A percentile compares a stretch with the other conserved stretches of the same genome.
These are phyloP conservation scores for Avicennia marina DNA, from an alignment of 257 asterid genomes.

Conservation along the genomic window DNA sequence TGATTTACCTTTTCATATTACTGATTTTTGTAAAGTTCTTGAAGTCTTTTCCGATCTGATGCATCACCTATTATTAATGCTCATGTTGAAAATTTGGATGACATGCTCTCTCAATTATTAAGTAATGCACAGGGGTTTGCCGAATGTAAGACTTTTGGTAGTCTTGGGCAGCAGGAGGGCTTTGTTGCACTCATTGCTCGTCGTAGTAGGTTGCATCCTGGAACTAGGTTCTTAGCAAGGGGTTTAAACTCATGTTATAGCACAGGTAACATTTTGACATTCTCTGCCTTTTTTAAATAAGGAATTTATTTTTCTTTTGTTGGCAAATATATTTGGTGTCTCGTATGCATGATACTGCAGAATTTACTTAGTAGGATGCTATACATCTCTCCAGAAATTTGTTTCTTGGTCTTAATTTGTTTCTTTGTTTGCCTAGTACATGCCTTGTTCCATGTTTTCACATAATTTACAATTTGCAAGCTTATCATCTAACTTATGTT, in stretches of 20 bases:
- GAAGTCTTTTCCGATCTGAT: slow-evolving; percentile 14
- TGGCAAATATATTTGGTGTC: slow-evolving; percentile 3
- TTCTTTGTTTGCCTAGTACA: too few relatives aligned
- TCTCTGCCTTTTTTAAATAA: slow-evolving; percentile 11
- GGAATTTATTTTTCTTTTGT: slow-evolving; percentile 13
- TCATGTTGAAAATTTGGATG: slow-evolving; percentile 1
- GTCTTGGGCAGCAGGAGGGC: slow-evolving; percentile 94
- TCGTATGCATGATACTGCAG: slow-evolving; percentile 1
- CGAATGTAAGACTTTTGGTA: slow-evolving; percentile 85
- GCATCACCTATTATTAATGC: background rate
- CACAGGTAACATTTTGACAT: slow-evolving; percentile 52
- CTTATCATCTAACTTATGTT: slow-evolving; percentile 7
- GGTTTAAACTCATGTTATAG: slow-evolving; percentile 92
- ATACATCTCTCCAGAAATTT: too few relatives aligned
- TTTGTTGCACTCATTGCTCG: slow-evolving; percentile 94
- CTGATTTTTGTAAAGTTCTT: slow-evolving; percentile 13
- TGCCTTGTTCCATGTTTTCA: too few relatives aligned
- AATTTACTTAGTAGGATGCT: background rate
- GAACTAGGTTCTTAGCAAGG: slow-evolving; percentile 95
- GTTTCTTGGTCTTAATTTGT: too few relatives aligned
- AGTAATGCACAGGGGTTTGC: slow-evolving; percentile 80
- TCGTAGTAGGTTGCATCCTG: slow-evolving; percentile 98
- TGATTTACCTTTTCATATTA: slow-evolving; percentile 12
- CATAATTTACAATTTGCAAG: background rate
- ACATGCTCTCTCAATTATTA: slow-evolving; percentile 31